Evolutionary conservation across 345 rosid species (phyloP), one percentile per base, ranked within the genome.

Genomic region (Populus pruinosa): DNA sequence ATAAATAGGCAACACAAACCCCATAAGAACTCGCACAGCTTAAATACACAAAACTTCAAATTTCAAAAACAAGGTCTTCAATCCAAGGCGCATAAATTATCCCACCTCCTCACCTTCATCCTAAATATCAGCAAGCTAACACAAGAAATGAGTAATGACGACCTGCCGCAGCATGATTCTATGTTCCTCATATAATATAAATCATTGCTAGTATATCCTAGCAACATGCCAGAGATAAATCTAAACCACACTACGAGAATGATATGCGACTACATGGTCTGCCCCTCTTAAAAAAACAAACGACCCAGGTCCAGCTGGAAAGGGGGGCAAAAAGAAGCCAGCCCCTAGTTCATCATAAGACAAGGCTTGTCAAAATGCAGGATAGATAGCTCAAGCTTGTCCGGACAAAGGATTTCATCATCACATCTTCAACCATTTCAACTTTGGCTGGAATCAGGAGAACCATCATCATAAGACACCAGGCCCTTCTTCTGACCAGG

Each of bases 381-480:
- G 18, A 21, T 4, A 39, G 31, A 59, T 9, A 0, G 33, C 31
- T 20, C 31, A 20, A 68, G 41, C 68, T 67, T 61, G 38, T 64
- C 29, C 77, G 61, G 47, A 31, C 33, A 11, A 71, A 41, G 9
- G 59, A 55, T 33, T 50, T 21, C 13, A 25, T 25, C 63, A 38
- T 35, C 13, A 39, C 25, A 29, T 61, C 47, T 3, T 16, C 27
- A 63, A 67, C n/a, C 64, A 25, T 16, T 75, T 85, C 79, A 87
- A 69, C 76, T 61, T 62, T 59, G 61, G 20, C 85, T 84, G 1
- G 88, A 87, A 62, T 86, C 92, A 2, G 91, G 92, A 29, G 96
- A 88, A 56, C 87, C 88, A 79, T 90, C 92, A 0, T 88, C 98
- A 75, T 94, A 96, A 5, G 92, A 88, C 71, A 96, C 99, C 76